These are phyloP conservation scores for Tanacetum coccineum DNA, from an alignment of 129 eudicot genomes.

Conservation along the genomic window DNA sequence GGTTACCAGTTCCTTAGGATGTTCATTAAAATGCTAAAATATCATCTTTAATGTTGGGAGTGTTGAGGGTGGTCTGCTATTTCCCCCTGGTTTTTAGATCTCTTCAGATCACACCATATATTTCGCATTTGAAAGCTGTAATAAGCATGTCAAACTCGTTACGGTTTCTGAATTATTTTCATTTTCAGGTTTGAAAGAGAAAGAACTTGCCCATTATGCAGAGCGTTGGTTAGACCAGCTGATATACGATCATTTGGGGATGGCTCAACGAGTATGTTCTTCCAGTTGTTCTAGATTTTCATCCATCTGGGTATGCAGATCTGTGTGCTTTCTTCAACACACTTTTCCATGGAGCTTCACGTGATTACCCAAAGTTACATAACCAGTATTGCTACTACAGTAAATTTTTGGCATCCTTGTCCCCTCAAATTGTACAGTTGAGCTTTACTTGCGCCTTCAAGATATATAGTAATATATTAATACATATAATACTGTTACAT, in stretches of 20 bases:
- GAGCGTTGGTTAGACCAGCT: constrained; percentile 72
- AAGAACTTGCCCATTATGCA: constrained; percentile 69
- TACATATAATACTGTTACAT: constrained; percentile 18
- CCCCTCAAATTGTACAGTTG: constrained; percentile 32
- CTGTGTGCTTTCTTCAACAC: constrained; percentile 23
- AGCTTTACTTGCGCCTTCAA: constrained; percentile 17
- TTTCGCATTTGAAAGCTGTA: neutral
- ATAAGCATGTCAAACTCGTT: neutral
- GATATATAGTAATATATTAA: constrained; percentile 9
- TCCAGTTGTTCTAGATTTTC: constrained; percentile 47
- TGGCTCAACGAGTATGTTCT: constrained; percentile 59
- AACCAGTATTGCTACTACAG: constrained; percentile 13
- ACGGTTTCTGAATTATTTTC: neutral
- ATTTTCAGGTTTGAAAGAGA: constrained; percentile 70
- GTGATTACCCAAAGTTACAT: constrained; percentile 10
- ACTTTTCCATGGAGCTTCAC: neutral
- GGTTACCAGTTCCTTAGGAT: too few relatives aligned
- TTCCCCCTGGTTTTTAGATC: too few relatives aligned
- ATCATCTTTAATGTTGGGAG: too few relatives aligned
- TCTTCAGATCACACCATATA: neutral
- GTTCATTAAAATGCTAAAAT: too few relatives aligned
- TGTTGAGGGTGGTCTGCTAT: too few relatives aligned
- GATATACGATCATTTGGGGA: constrained; percentile 63
- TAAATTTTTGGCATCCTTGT: constrained; percentile 18
- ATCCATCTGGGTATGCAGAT: constrained; percentile 6